Base-by-base conservation (phyloP, 2,329 filamentous ascomycete genomes). In the Phyllosticta paracitricarpa region DNA sequence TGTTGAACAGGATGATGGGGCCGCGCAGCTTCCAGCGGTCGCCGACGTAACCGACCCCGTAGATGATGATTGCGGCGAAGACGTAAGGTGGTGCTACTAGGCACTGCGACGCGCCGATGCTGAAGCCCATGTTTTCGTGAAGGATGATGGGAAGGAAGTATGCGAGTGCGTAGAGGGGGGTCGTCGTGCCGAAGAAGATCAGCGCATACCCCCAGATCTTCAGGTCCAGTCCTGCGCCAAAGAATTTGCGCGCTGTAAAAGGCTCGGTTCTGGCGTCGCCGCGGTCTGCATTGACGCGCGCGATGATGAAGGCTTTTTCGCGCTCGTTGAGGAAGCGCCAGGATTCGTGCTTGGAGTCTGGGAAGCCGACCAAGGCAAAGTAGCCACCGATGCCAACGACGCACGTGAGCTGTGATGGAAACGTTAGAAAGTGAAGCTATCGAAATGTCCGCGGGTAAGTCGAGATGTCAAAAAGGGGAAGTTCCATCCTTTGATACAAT, bases 111-210 rank as follows among this genome's bases (percentile, higher is more conserved):
- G 77, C 77, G 7, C 79, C 85, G 4, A 86, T 77, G 55, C 73
- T 77, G 76, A 89, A 92, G 14, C 83, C 81, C 78, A 92, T 82
- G 19, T 80, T 80, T 25, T 74, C 65, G 8, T 70, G 69, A 5
- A 95, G 82, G 66, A 94, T 89, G 68, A 92, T 83, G 6, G 89
- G 89, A 3, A 92, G 75, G 69, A 92, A 93, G 72, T 89, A 93
- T 2, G 88, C 87, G 8, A 94, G 81, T 0, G 89, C 84, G 70
- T 94, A 94, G 1, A 82, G 81, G 57, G 89, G 82, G 10, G 88
- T 89, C 0, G 89, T 91, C 1, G 83, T 82, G 72, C 83, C 84
- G 75, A 78, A 79, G 70, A 81, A 82, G 59, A 83, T 77, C 65
- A 78, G 62, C 0, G 79, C 81, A 61, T 82, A 84, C 1, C 71